Percentiles rank a stretch among this genome's conserved stretches.
phyloP scores from a whole-genome alignment of 2,329 filamentous ascomycete genomes.

The Talaromyces islandicus region DNA sequence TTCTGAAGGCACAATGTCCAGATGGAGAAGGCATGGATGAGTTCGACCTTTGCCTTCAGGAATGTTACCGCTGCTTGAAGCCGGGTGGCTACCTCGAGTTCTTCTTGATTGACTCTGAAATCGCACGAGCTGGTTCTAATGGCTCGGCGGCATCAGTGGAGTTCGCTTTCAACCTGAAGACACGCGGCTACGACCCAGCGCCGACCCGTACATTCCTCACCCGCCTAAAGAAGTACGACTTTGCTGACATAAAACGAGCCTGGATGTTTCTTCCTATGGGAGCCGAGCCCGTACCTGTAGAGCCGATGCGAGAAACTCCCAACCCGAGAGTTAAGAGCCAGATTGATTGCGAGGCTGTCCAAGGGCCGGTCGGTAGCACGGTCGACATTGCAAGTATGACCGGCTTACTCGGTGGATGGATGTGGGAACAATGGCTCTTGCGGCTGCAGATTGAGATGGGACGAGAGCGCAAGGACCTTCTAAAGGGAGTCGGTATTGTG shows the following conservation, averaged over 20 bases:
- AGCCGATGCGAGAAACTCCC: conserved; percentile 38
- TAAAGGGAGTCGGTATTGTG: conserved; percentile 52
- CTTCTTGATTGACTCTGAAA: conserved; percentile 79
- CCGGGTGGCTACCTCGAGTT: conserved; percentile 92
- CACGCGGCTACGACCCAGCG: conserved; percentile 79
- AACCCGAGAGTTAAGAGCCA: conserved; percentile 30
- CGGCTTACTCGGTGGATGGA: conserved; percentile 78
- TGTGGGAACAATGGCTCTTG: conserved; percentile 95
- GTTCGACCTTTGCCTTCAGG: conserved; percentile 76
- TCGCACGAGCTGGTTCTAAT: conserved; percentile 74
- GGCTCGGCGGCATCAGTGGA: conserved; percentile 81
- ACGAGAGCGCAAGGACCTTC: conserved; percentile 49
- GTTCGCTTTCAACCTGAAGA: conserved; percentile 84
- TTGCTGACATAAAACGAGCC: conserved; percentile 71
- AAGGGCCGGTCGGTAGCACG: conserved; percentile 58
- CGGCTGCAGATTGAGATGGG: conserved; percentile 83
- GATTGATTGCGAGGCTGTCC: conserved; percentile 53
- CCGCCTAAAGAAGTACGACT: conserved; percentile 68
- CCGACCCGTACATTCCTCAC: conserved; percentile 76
- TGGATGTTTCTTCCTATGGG: conserved; percentile 91
- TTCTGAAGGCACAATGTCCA: conserved; percentile 65
- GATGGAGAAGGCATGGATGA: conserved; percentile 69
- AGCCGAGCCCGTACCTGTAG: conserved; percentile 39
- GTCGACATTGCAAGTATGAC: conserved; percentile 68
- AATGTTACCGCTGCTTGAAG: conserved; percentile 88